Evolutionary conservation across 2,329 filamentous ascomycete genomes (phyloP).

Genomic region (Parafenestella ontariensis): DNA sequence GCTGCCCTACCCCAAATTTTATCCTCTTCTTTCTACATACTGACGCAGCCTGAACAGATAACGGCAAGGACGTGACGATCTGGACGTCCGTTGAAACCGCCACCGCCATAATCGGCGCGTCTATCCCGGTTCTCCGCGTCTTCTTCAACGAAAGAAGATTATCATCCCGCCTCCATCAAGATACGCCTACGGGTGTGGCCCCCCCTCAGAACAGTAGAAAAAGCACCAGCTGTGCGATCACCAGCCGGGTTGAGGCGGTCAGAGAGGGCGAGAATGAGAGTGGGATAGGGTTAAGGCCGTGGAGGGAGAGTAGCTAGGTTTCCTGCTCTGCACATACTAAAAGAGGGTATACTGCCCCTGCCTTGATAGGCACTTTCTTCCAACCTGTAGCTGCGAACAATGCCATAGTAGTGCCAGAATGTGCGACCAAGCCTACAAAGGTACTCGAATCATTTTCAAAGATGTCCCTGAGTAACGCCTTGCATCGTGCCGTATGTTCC

Average conservation of each 20-base stretch:
- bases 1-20: background rate
- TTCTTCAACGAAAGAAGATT: constrained; percentile 33
- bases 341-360: constrained; percentile 20
- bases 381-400: constrained; percentile 59
- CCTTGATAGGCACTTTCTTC: constrained; percentile 17
- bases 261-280: too few species aligned
- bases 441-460: constrained; percentile 53
- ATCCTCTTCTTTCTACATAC: background rate
- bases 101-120: constrained; percentile 37
- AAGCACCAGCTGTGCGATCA: too few species aligned
- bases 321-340: constrained; percentile 17
- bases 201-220: too few species aligned
- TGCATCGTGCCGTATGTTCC: constrained; percentile 11
- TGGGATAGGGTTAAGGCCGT: too few species aligned
- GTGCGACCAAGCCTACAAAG: constrained; percentile 60
- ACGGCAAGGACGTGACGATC: constrained; percentile 39
- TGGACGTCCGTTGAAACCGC: constrained; percentile 41
- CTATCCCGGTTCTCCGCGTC: constrained; percentile 39
- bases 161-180: too few species aligned
- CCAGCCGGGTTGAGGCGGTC: too few species aligned
- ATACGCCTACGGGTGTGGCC: too few species aligned
- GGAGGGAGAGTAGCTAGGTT: too few species aligned
- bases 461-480: constrained; percentile 56
- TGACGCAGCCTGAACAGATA: constrained; percentile 3
- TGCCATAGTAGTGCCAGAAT: constrained; percentile 62